A percentile compares a stretch with the other conserved stretches of the same genome.
Evolutionary conservation across 2,329 filamentous ascomycete species (phyloP).

Genomic region (Aureobasidium uvarum): DNA sequence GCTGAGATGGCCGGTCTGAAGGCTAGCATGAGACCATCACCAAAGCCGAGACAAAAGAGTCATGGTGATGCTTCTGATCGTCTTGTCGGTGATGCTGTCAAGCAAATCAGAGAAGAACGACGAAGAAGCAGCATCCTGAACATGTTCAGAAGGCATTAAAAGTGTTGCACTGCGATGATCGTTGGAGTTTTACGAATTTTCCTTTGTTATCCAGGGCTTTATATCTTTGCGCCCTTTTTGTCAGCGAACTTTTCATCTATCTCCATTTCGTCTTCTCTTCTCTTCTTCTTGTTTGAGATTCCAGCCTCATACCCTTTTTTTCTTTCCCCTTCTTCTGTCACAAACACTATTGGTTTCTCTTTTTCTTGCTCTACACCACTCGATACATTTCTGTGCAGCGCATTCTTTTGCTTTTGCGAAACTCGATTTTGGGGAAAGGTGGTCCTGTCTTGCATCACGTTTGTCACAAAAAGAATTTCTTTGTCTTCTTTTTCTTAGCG

Average conservation of each 20-base stretch:
- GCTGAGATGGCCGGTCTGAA: not conserved
- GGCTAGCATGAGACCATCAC: not conserved
- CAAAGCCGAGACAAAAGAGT: constrained; percentile 21
- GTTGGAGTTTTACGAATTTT: not conserved
- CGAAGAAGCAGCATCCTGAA: constrained; percentile 14
- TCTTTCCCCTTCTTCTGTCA: not conserved
- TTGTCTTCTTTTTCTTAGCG: not conserved
- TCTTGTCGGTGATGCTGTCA: constrained; percentile 24
- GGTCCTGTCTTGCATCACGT: not conserved
- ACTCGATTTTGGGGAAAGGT: too few species aligned
- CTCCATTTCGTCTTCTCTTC: not conserved
- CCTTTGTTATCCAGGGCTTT: not conserved
- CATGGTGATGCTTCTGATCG: constrained; percentile 19
- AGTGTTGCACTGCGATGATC: not conserved
- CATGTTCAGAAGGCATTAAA: constrained; percentile 13
- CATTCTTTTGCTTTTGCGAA: too few species aligned
- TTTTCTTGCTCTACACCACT: not conserved
- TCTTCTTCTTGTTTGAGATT: not conserved
- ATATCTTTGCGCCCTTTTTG: not conserved
- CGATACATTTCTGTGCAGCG: too few species aligned
- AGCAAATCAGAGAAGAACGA: constrained; percentile 10
- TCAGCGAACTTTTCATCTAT: not conserved
- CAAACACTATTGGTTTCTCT: not conserved
- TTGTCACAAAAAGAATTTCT: not conserved
- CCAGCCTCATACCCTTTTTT: constrained; percentile 2